Conservation (phyloP, 78 protist species). For the slime mould (Dictyostelium discoideum) region DNA sequence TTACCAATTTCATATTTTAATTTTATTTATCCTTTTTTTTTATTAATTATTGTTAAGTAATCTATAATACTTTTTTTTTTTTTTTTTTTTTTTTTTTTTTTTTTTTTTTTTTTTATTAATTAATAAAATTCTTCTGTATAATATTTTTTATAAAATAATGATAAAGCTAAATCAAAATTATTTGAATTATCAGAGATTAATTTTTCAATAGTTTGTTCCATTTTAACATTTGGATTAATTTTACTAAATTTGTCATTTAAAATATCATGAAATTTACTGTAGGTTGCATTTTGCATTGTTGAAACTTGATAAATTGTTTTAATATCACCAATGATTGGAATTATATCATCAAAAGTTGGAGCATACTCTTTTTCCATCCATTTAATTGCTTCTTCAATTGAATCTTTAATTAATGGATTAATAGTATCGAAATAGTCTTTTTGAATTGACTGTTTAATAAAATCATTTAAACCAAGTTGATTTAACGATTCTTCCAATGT, state of each 20-base stretch:
- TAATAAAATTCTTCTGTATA: not conserved
- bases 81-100: no score
- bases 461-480: not conserved
- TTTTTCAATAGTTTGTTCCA: not conserved
- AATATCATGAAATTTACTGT: not conserved
- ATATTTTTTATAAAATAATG: not conserved
- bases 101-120: no score
- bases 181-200: not conserved
- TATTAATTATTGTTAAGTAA: no score
- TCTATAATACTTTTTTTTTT: no score
- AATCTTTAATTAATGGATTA: not conserved
- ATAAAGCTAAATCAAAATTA: not conserved
- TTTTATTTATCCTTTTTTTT: no score
- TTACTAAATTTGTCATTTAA: not conserved
- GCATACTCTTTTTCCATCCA: not conserved
- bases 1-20: no score
- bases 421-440: no score
- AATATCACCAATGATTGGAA: slow-evolving; percentile 5
- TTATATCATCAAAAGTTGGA: not conserved
- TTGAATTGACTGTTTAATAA: no score
- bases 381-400: not conserved
- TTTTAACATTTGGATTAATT: not conserved
- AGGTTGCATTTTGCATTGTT: not conserved
- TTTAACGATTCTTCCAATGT: not conserved
- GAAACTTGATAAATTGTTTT: not conserved